Evolutionary conservation across 2,329 filamentous ascomycete genomes (phyloP).

Genomic region (Claviceps quebecensis): DNA sequence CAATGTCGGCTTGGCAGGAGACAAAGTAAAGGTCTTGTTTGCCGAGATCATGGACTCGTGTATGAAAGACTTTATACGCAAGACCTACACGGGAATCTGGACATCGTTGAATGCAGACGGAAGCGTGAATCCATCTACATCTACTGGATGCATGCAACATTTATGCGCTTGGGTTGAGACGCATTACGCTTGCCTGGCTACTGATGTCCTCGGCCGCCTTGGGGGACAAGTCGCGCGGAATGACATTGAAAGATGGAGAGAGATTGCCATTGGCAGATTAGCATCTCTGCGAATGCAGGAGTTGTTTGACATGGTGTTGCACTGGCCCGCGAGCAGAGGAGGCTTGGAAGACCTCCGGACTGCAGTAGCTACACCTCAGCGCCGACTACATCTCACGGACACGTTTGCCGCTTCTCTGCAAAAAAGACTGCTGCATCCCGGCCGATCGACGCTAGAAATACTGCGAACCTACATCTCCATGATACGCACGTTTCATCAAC

Average conservation of each 20-base stretch:
- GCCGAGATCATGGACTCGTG: constrained; percentile 56
- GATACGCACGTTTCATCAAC: constrained; percentile 60
- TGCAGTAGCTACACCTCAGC: constrained; percentile 52
- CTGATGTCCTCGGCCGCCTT: constrained; percentile 42
- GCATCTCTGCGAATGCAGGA: constrained; percentile 56
- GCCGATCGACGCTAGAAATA: constrained; percentile 62
- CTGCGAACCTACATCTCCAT: constrained; percentile 66
- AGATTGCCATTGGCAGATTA: constrained; percentile 53
- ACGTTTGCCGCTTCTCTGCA: constrained; percentile 54
- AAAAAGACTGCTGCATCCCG: constrained; percentile 57
- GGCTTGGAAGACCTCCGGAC: constrained; percentile 63
- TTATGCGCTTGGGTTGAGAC: constrained; percentile 56
- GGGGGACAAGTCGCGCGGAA: constrained; percentile 32
- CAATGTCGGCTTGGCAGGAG: constrained; percentile 53
- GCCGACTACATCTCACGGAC: constrained; percentile 55
- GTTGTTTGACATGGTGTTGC: constrained; percentile 65
- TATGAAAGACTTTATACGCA: constrained; percentile 48
- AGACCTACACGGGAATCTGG: constrained; percentile 52
- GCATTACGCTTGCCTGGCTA: constrained; percentile 48
- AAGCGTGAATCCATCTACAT: constrained; percentile 1
- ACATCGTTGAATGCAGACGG: constrained; percentile 12
- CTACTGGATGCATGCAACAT: constrained; percentile 36
- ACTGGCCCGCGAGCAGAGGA: constrained; percentile 58
- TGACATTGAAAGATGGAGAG: constrained; percentile 55
- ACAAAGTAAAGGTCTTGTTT: constrained; percentile 55